Evolutionary conservation across 208 protist species (phyloP), one percentile per base, ranked within the genome.

Genomic region (Borovskyia barvae): DNA sequence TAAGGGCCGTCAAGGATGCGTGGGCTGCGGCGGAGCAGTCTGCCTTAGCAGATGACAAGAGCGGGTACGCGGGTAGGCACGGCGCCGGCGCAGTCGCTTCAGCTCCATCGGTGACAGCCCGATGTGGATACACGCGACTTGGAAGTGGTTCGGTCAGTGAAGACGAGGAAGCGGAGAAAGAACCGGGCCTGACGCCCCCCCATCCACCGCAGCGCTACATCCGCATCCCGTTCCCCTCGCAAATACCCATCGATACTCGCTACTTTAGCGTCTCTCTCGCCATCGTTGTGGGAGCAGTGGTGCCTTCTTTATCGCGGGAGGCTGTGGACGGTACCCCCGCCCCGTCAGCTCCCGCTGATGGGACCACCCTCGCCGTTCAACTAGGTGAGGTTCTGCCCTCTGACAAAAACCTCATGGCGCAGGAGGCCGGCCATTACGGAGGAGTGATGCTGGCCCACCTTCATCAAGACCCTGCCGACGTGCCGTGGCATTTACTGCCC

Each of bases 401-500:
- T n/a, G n/a, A n/a, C n/a, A n/a, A n/a, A n/a, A n/a, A n/a, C n/a
- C n/a, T n/a, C n/a, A n/a, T n/a, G n/a, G n/a, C 0, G 36, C n/a
- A 26, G 61, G 49, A 39, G n/a, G 29, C 36, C 14, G 43, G 15
- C 24, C 5, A 48, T 5, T 71, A 71, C 35, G 77, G 77, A 5
- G 74, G 68, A 25, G 75, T 85, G 33, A 41, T 89, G 33, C 14
- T 81, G 15, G 77, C 72, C 8, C 33, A 63, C 17, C 35, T 55
- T 9, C 36, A 58, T 11, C 74, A 77, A 28, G 32, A 60, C 20
- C 70, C 77, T 1, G 49, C 59, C 0, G 26, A 33, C 6, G 49
- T 89, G 45, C 66, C 75, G n/a, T 85, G 77, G 82, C 75, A 89
- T 43, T 26, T 47, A 35, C 35, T 85, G 33, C 53, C 72, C 29